Evolutionary conservation across 805 yeast genomes (phyloP), one percentile per base, ranked within the genome.

Genomic region (Suhomyces prunicola): DNA sequence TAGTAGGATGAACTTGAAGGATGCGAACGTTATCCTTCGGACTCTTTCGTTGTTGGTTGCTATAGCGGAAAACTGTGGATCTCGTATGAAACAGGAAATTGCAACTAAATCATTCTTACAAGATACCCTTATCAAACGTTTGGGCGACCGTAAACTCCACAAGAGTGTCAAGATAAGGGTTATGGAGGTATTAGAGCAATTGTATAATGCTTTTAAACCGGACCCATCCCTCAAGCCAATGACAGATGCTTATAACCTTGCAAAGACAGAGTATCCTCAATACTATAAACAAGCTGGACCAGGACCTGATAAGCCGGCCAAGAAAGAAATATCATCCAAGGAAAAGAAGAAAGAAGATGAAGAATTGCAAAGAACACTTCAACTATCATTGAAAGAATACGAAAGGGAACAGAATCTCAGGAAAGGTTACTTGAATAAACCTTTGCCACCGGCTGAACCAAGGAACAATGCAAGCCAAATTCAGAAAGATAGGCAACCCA

Each of bases 211-310:
- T 3, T 90, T 91, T 68, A 74, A 79, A 51, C 67, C 69, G 24
- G 98, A 94, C 66, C 93, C 94, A 0, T 85, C 93, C 3, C 77
- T 93, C 60, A 78, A 78, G 54, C 85, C 87, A 1, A 82, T 92
- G 80, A 73, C 76, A 15, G 87, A 83, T 56, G 83, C 90, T 0
- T 81, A 81, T 60, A 69, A 72, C 17, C 78, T 75, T 29, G 76
- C 89, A 26, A 70, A 71, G 53, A 57, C 49, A 59, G 78, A 55
- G 23, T 73, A 67, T 56, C 74, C 62, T 1, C 76, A 72, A 50
- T 74, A 67, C 55, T 53, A 50, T 54, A 12, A 65, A 62, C 68
- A 26, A 41, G 51, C 36, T 10, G 41, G 23, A 36, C 44, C 29
- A 9, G 57, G 72, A 4, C 90, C 91, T 0, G 73, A 66, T 36